Conservation (phyloP, 192 early-diverging fungal species). For the Diversispora epigaea region DNA sequence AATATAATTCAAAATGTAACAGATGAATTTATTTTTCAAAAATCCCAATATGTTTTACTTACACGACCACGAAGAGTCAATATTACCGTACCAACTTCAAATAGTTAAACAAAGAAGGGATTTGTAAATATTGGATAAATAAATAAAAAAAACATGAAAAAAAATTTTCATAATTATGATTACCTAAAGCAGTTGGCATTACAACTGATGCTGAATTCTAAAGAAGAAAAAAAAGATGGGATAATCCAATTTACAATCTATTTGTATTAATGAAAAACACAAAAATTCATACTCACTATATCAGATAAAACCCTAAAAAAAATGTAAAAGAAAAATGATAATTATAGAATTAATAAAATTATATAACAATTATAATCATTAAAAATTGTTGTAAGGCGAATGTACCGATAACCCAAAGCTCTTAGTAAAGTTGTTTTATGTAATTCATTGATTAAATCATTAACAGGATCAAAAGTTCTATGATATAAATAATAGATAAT, state of each 20-base stretch:
- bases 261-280: background rate
- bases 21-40: background rate
- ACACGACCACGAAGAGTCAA: slow-evolving; percentile 78
- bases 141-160: background rate
- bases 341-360: background rate
- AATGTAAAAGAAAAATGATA: background rate
- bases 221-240: background rate
- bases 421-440: slow-evolving; percentile 62
- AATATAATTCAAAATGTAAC: background rate
- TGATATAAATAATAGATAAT: too few relatives aligned
- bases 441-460: slow-evolving; percentile 32
- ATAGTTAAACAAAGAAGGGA: background rate
- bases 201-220: slow-evolving; percentile 74
- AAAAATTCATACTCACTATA: slow-evolving; percentile 47
- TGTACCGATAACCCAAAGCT: slow-evolving; percentile 68
- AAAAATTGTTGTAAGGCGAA: background rate
- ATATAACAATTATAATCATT: background rate
- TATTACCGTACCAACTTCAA: slow-evolving; percentile 68
- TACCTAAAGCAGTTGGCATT: slow-evolving; percentile 76
- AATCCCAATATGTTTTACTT: slow-evolving; percentile 43
- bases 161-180: background rate
- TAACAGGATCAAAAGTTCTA: background rate
- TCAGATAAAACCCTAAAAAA: slow-evolving; percentile 50
- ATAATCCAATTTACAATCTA: background rate
- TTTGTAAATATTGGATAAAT: background rate